A percentile compares a stretch with the other conserved stretches of the same genome.
Evolutionary conservation across 768 basidiomycete genomes (phyloP).

Genomic region (Myochromella boudieri): DNA sequence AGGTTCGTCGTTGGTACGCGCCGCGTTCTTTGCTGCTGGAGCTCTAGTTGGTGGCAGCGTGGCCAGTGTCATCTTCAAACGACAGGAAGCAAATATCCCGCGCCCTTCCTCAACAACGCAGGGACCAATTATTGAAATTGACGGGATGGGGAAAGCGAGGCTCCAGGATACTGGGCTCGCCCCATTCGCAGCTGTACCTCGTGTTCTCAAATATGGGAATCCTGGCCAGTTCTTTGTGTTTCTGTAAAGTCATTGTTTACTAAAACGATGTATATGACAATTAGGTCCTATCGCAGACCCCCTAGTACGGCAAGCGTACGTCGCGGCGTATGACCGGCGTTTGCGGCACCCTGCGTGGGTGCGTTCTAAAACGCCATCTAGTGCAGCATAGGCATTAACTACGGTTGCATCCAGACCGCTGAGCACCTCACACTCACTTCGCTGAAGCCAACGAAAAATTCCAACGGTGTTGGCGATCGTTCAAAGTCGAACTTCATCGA

Average conservation of each 20-base stretch:
- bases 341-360: slow-evolving; percentile 95
- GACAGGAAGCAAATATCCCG: slow-evolving; percentile 17
- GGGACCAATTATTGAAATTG: slow-evolving; percentile 46
- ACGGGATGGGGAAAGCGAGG: slow-evolving; percentile 41
- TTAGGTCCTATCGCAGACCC: slow-evolving; percentile 85
- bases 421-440: slow-evolving; percentile 88
- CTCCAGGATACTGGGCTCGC: slow-evolving; percentile 36
- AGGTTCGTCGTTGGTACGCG: slow-evolving; percentile 50
- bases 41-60: slow-evolving; percentile 79
- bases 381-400: background rate
- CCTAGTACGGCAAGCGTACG: slow-evolving; percentile 79
- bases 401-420: slow-evolving; percentile 65
- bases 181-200: slow-evolving; percentile 22
- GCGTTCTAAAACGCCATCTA: slow-evolving; percentile 18
- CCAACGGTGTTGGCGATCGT: slow-evolving; percentile 57
- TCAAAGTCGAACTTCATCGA: slow-evolving; percentile 79
- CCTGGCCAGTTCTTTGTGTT: slow-evolving; percentile 56
- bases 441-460: slow-evolving; percentile 44
- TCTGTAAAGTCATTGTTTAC: background rate
- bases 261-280: slow-evolving; percentile 5
- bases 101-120: slow-evolving; percentile 17
- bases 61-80: slow-evolving; percentile 46
- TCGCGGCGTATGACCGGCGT: slow-evolving; percentile 87
- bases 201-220: slow-evolving; percentile 74
- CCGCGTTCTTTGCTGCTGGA: slow-evolving; percentile 80